Evolutionary conservation across 2,329 filamentous ascomycete genomes (phyloP), one percentile per base, ranked within the genome.

Genomic region (Fusarium heterosporum): DNA sequence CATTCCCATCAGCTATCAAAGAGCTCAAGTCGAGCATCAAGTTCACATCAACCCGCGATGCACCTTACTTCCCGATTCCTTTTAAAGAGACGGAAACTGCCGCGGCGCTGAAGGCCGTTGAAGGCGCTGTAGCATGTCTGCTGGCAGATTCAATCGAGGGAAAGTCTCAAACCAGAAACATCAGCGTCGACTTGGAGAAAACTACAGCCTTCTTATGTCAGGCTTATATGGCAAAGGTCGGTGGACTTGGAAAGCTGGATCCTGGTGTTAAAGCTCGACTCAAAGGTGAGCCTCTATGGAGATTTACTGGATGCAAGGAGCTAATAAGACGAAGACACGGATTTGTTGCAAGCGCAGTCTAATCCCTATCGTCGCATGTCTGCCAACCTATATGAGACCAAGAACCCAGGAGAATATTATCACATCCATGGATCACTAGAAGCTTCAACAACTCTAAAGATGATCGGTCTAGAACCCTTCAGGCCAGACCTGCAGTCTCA

Each of bases 351-450:
- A 62, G 91, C 91, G 2, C 91, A 93, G 74, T 91, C 90, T 3
- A 87, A 88, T 63, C 80, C 87, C 8, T 93, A 93, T 73, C 86
- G 90, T 11, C 87, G 90, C 62, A 83, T 93, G 76, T 91, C 90
- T 12, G 90, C 90, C 14, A 92, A 92, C 62, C 78, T 93, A 2
- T 93, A 92, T 77, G 82, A 85, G 70, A 92, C 90, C 10, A 89
- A 87, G 73, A 83, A 82, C n/a, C 78, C 82, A 2, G 86, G 85
- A n/a, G 83, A 89, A 72, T 93, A 87, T 72, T 93, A 91, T 73
- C 90, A 93, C 72, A 90, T 93, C 26, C 90, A 93, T 73, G 90
- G 90, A 42, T 93, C 90, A 1, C 78, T 93, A 1, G 90, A 93
- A 68, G 90, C 90, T 5, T 88, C 86, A 11, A 89, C 85, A 9